Conservation (phyloP, 768 basidiomycete species). For the Mycena floridula region DNA sequence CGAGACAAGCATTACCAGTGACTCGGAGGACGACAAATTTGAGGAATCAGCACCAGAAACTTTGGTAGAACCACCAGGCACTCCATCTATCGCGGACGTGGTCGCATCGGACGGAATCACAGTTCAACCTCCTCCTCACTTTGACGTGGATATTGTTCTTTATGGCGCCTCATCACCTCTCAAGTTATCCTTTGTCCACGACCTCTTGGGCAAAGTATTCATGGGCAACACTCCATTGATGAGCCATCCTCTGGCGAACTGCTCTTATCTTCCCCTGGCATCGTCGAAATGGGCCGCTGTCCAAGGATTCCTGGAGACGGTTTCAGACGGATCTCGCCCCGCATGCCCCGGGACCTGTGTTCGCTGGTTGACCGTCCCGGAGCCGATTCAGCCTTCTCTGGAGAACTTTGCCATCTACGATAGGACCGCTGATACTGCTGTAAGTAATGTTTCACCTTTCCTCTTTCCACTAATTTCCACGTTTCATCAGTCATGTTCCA, state of each 20-base stretch:
- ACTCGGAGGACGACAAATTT: conserved; percentile 16
- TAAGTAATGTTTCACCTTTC: conserved; percentile 18
- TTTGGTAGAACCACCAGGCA: conserved; percentile 29
- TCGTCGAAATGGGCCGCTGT: too few relatives aligned
- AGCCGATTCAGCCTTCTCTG: not conserved
- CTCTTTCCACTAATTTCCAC: conserved; percentile 32
- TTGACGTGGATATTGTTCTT: conserved; percentile 56
- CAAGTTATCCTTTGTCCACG: conserved; percentile 59
- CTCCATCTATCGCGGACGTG: not conserved
- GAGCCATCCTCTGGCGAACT: conserved; percentile 21
- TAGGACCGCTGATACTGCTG: conserved; percentile 26
- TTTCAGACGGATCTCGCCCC: conserved; percentile 18
- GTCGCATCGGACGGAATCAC: conserved; percentile 15
- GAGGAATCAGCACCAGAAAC: conserved; percentile 30
- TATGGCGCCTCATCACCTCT: conserved; percentile 54
- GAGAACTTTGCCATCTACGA: conserved; percentile 24
- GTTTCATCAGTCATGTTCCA: conserved; percentile 7
- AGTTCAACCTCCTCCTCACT: conserved; percentile 18
- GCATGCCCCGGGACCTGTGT: not conserved
- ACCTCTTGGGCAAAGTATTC: conserved; percentile 50
- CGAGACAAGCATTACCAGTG: conserved; percentile 14
- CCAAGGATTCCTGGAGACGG: too few relatives aligned
- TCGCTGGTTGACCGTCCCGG: conserved; percentile 22
- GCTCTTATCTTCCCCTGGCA: too few relatives aligned
- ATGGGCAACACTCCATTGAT: conserved; percentile 17